Evolutionary conservation across 2,329 filamentous ascomycete genomes (phyloP).

Genomic region (Stagonosporopsis tanaceti): DNA sequence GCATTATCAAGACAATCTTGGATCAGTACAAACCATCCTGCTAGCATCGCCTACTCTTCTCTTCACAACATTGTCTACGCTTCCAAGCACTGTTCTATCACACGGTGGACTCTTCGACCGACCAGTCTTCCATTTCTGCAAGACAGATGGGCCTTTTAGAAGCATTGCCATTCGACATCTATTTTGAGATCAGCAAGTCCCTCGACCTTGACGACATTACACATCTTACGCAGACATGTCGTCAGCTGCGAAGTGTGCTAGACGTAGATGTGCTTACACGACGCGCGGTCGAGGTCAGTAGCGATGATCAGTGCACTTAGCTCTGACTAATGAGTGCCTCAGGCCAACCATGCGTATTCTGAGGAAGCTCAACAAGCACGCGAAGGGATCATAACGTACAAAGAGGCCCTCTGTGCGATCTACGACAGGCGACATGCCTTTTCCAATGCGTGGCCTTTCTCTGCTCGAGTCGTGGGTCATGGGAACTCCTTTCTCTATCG

Average conservation of each 20-base stretch:
- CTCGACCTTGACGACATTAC: conserved; percentile 67
- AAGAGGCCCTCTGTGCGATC: conserved; percentile 65
- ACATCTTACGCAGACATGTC: conserved; percentile 63
- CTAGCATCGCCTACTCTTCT: background rate
- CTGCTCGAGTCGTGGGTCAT: conserved; percentile 65
- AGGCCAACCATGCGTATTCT: conserved; percentile 55
- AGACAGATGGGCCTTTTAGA: conserved; percentile 44
- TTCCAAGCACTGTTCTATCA: too few relatives aligned
- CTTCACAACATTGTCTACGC: too few relatives aligned
- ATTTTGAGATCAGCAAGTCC: conserved; percentile 64
- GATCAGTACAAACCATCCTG: background rate
- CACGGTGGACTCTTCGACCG: background rate
- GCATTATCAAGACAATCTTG: background rate
- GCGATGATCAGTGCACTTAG: background rate
- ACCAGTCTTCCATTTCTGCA: background rate
- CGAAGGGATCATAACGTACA: conserved; percentile 54
- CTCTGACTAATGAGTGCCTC: background rate
- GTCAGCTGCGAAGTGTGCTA: conserved; percentile 60
- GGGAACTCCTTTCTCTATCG: conserved; percentile 69
- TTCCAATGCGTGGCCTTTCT: conserved; percentile 68
- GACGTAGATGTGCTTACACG: conserved; percentile 63
- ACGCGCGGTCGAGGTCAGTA: conserved; percentile 64
- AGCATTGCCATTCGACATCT: conserved; percentile 69
- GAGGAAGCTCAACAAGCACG: conserved; percentile 55
- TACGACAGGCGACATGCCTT: conserved; percentile 69